phyloP scores from a whole-genome alignment of 169 alveolate genomes.

The Eimeria brunetti region DNA sequence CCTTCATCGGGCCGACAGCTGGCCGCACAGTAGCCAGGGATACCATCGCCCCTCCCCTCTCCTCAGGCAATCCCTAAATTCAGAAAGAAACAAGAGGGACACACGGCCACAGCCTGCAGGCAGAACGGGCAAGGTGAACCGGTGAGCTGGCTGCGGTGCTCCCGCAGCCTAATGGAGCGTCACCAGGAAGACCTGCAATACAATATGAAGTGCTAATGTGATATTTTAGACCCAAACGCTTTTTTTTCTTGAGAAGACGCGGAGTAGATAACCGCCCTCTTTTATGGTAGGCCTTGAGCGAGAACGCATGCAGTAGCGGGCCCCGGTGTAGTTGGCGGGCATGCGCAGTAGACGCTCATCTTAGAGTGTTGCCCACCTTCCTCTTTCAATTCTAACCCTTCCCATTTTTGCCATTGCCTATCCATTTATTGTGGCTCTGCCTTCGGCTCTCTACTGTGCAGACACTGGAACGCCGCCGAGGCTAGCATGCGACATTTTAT shows the following conservation, averaged over 20 bases:
- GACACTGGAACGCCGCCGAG: background rate
- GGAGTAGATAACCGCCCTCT: too few relatives aligned
- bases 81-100: background rate
- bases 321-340: slow-evolving; percentile 15
- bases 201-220: background rate
- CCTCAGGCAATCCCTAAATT: background rate
- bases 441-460: background rate
- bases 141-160: background rate
- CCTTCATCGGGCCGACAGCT: slow-evolving; percentile 5
- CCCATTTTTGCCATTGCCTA: background rate
- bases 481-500: background rate
- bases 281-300: background rate
- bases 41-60: background rate
- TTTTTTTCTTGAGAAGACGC: background rate
- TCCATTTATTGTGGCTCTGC: background rate
- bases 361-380: slow-evolving; percentile 10
- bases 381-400: background rate
- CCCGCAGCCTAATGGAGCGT: background rate
- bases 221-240: background rate
- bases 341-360: background rate
- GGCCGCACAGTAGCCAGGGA: slow-evolving; percentile 26
- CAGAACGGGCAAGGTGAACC: background rate
- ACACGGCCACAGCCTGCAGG: background rate
- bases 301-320: slow-evolving; percentile 51
- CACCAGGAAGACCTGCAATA: background rate